Evolutionary conservation across 768 basidiomycete genomes (phyloP).

Genomic region (Pleurotus sapidus): DNA sequence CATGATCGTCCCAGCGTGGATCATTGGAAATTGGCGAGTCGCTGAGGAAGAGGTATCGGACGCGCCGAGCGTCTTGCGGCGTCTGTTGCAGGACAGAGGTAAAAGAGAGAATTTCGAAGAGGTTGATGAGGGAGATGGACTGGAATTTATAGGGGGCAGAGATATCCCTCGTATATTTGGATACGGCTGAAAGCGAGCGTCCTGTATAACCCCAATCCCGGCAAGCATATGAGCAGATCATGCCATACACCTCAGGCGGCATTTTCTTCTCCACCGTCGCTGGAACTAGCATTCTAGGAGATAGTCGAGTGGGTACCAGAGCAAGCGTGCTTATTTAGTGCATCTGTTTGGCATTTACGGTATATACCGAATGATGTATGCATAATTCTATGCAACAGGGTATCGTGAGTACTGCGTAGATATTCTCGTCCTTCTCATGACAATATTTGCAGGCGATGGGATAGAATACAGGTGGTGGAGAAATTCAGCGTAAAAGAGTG

Average conservation of each 20-base stretch:
- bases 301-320: background rate
- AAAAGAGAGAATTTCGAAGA: conserved; percentile 22
- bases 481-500: conserved; percentile 35
- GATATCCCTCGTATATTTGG: conserved; percentile 22
- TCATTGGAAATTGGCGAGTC: background rate
- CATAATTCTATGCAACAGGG: conserved; percentile 33
- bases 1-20: background rate
- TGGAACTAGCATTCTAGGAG: background rate
- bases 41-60: background rate
- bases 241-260: conserved; percentile 25
- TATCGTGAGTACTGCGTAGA: conserved; percentile 60
- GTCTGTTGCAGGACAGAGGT: conserved; percentile 17
- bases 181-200: conserved; percentile 32
- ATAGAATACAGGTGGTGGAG: conserved; percentile 56
- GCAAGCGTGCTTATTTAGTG: background rate
- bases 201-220: conserved; percentile 31
- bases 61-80: background rate
- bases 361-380: conserved; percentile 7
- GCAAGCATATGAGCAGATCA: conserved; percentile 32
- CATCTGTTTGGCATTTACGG: background rate
- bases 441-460: conserved; percentile 34
- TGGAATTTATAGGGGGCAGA: conserved; percentile 25
- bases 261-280: background rate
- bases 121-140: conserved; percentile 25
- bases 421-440: conserved; percentile 60